Base-by-base conservation (phyloP, 768 basidiomycete genomes). In the Lactifluus pinguis region DNA sequence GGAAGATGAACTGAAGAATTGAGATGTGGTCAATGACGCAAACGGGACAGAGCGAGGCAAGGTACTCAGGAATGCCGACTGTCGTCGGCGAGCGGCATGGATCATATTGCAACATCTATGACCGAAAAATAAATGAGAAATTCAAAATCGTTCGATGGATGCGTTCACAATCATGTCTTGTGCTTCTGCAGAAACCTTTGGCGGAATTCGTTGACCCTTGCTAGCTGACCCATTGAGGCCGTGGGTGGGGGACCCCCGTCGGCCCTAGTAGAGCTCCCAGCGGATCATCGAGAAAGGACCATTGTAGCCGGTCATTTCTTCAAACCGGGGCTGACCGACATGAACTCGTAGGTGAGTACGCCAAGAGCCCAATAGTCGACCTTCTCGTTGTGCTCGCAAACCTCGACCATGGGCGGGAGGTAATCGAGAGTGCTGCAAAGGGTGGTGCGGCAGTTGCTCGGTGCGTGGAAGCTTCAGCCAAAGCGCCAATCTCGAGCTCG, bases 311-410 rank as follows among this genome's bases (percentile, higher is more conserved):
- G 70, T 80, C 62, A 87, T 74, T 69, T 95, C 93, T 69, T 98
- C 95, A 65, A 98, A 99, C 0, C 85, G 86, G 19, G 86, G 85
- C 11, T 80, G 80, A 6, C 95, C 95, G 55, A 84, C 83, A 98
- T 74, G 72, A 99, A 98, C 72, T 99, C 95, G 71, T 93, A 99
- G 1, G 88, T 88, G 63, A 99, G 77, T n/a, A 98, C 95, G 49
- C 95, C 95, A 30, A 99, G 76, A 0, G 95, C 95, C 95, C 95
- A 99, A 61, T 92, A 81, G 68, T 98, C 95, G 42, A 98, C 95
- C 69, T 83, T 86, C 68, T 93, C 91, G 56, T 80, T 87, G 70
- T 98, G 95, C 61, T 89, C 90, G 66, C 82, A 86, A 0, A 87
- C 86, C 67, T 97, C 93, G 14, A 99, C 90, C 97, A 98, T 99